A percentile compares a stretch with the other conserved stretches of the same genome.
Conservation (phyloP, 305 asterid species). For the Vinca major region DNA sequence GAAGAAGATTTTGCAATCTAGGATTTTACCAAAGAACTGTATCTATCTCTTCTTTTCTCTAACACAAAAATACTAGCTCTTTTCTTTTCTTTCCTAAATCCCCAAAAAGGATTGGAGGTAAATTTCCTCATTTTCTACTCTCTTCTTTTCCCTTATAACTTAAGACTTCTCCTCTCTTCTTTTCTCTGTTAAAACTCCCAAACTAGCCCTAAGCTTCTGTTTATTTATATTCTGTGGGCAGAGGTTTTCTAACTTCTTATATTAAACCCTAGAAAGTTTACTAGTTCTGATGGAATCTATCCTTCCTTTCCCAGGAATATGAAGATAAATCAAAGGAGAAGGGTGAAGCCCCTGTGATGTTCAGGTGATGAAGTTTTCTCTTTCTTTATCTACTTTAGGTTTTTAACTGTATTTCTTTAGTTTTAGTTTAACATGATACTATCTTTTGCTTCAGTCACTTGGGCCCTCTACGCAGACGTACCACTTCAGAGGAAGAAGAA, state of each 20-base stretch:
- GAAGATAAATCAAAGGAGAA: slow-evolving; percentile 89
- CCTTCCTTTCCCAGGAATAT: slow-evolving; percentile 47
- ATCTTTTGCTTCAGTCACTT: slow-evolving; percentile 61
- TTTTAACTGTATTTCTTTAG: not conserved
- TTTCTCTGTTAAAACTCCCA: too few species aligned
- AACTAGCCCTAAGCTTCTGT: too few species aligned
- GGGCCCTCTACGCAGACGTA: slow-evolving; percentile 81
- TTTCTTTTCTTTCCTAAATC: too few species aligned
- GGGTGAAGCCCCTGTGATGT: slow-evolving; percentile 98
- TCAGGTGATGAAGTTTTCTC: slow-evolving; percentile 53
- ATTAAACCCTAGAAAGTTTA: not conserved
- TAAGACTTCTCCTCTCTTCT: too few species aligned
- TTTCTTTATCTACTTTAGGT: not conserved
- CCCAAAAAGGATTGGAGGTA: too few species aligned
- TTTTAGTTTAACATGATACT: slow-evolving; percentile 17
- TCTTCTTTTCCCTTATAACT: too few species aligned
- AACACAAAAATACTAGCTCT: too few species aligned
- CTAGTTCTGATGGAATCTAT: not conserved
- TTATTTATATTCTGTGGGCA: not conserved
- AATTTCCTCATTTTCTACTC: too few species aligned
- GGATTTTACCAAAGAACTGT: too few species aligned
- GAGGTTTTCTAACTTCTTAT: not conserved
- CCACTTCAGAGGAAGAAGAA: slow-evolving; percentile 87
- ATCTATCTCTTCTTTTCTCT: too few species aligned
- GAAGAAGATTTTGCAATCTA: too few species aligned